Evolutionary conservation across 2,329 filamentous ascomycete genomes (phyloP).

Genomic region (Helminthosporium solani): DNA sequence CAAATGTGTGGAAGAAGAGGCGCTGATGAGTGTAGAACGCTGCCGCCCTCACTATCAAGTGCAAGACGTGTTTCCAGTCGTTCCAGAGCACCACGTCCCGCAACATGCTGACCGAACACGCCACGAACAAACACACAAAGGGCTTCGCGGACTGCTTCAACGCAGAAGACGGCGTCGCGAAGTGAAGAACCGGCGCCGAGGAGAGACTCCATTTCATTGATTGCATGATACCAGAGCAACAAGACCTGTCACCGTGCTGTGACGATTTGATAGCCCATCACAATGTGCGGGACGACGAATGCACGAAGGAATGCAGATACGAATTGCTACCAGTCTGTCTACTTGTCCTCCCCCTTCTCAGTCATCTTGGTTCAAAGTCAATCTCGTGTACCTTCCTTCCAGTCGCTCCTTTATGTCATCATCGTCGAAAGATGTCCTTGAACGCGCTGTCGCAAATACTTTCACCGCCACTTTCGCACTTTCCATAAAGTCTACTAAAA

Average conservation of each 20-base stretch:
- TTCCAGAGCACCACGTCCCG: conserved; percentile 77
- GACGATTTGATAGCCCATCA: background rate
- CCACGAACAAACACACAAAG: conserved; percentile 75
- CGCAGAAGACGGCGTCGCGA: conserved; percentile 32
- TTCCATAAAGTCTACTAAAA: conserved; percentile 2
- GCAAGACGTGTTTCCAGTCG: conserved; percentile 72
- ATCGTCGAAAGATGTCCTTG: background rate
- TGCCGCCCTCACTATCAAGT: conserved; percentile 74
- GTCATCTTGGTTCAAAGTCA: conserved; percentile 2
- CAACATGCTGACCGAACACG: conserved; percentile 70
- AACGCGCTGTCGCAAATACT: conserved; percentile 1
- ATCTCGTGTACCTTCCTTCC: background rate
- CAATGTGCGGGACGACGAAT: background rate
- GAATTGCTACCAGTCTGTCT: background rate
- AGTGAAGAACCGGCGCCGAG: conserved; percentile 3
- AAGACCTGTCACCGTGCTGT: conserved; percentile 4
- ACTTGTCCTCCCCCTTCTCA: background rate
- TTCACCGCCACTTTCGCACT: conserved; percentile 1
- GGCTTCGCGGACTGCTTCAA: conserved; percentile 68
- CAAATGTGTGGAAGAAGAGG: background rate
- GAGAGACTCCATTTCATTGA: background rate
- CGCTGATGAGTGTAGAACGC: conserved; percentile 57
- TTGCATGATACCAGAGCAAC: conserved; percentile 16
- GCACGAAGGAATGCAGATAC: conserved; percentile 11
- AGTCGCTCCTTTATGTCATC: background rate